Base-by-base conservation (phyloP, 2,329 filamentous ascomycete genomes). In the Venturia pyrina region DNA sequence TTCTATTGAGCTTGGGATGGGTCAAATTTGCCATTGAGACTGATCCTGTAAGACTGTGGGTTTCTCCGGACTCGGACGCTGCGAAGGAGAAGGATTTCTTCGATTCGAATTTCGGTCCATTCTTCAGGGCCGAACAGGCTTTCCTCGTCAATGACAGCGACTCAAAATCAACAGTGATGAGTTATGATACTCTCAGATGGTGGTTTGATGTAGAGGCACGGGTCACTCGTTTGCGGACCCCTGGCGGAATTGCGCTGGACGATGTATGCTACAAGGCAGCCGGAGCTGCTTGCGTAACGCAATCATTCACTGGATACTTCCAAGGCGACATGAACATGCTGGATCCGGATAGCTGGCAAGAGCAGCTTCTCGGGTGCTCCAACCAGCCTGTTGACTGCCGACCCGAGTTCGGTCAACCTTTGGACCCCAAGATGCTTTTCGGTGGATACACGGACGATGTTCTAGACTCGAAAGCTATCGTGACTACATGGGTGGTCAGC, bases 261-360 rank as follows among this genome's bases (percentile, higher is more conserved):
- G 90, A 98, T 73, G 85, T 99, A 19, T 99, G 95, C 79, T 93
- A 96, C 78, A 97, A 97, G 74, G 96, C 96, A 1, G 91, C 89
- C 0, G 91, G 90, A 0, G 85, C 91, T 70, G 91, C 89, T 17
- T 99, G 95, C 71, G 93, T 97, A 5, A 86, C 99, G 1, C 93
- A 99, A 73, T 96, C 93, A 0, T 79, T 98, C n/a, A 89, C 90
- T 6, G 89, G 89, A 1, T 99, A 96, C 76, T 98, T 93, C 77
- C 85, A 88, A 64, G 85, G 88, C 41, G 83, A 87, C 53, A 83
- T 88, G 43, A 75, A 79, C 3, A 81, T 82, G n/a, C 79, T 90
- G 2, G 83, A 85, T 66, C 85, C 84, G 5, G 76, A 82, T 6
- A 82, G 80, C 15, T 99, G 96, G 95, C 79, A 88, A 72, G 79